Conservation (phyloP, 805 yeast genomes). For the Wickerhamiella qilinensis region DNA sequence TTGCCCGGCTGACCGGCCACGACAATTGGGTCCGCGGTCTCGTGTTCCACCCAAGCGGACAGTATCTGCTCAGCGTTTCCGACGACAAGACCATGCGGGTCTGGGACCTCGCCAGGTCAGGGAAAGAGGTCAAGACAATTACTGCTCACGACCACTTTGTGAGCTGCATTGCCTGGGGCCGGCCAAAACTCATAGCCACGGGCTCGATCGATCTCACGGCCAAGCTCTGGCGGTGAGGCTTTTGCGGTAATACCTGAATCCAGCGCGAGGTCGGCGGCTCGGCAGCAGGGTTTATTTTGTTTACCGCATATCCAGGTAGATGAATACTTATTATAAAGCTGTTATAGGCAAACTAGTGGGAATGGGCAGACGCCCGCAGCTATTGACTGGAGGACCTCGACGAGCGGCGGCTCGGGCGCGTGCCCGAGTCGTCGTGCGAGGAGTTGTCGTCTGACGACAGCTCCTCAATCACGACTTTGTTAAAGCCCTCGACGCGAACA, state of each 20-base stretch:
- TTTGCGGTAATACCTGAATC: not conserved
- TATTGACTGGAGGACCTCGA: not conserved
- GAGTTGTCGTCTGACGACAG: slow-evolving; percentile 4
- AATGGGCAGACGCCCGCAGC: no score
- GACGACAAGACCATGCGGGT: slow-evolving; percentile 65
- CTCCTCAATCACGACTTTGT: slow-evolving; percentile 70
- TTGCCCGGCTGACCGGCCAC: slow-evolving; percentile 54
- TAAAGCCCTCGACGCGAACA: slow-evolving; percentile 69
- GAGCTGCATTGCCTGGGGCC: slow-evolving; percentile 31
- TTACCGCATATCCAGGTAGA: no score
- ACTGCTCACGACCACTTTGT: slow-evolving; percentile 61
- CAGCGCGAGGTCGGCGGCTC: no score
- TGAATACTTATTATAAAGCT: no score
- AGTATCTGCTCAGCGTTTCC: slow-evolving; percentile 49
- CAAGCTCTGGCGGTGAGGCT: slow-evolving; percentile 32
- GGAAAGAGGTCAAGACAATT: slow-evolving; percentile 35
- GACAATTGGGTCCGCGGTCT: slow-evolving; percentile 72
- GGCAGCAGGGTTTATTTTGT: no score
- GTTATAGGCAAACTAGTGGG: no score
- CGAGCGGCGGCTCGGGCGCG: not conserved
- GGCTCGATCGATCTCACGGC: slow-evolving; percentile 46
- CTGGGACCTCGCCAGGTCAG: slow-evolving; percentile 48
- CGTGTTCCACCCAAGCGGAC: slow-evolving; percentile 59
- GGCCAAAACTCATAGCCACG: slow-evolving; percentile 35
- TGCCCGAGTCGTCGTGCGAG: not conserved